phyloP scores from a whole-genome alignment of 768 basidiomycete genomes.

The Serendipita sp. region DNA sequence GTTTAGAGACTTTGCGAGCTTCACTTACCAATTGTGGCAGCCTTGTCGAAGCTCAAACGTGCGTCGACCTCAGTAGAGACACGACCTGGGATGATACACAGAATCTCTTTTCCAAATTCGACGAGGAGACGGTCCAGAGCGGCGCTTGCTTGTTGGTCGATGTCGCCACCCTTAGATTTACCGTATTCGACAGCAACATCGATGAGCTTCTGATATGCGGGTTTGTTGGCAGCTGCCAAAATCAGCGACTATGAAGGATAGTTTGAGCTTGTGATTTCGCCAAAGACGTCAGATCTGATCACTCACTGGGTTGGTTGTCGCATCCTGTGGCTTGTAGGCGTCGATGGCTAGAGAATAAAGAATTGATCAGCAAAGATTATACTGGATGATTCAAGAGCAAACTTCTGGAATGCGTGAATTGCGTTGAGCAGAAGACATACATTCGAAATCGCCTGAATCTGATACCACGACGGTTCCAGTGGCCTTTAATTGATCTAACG shows the following conservation, averaged over 20 bases:
- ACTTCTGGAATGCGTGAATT: slow-evolving; percentile 9
- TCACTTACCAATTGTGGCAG: slow-evolving; percentile 57
- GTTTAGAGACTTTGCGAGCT: background rate
- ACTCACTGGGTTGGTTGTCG: slow-evolving; percentile 85
- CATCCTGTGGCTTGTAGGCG: slow-evolving; percentile 96
- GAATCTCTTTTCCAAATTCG: slow-evolving; percentile 93
- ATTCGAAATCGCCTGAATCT: slow-evolving; percentile 92
- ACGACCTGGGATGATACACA: slow-evolving; percentile 89
- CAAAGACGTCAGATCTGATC: slow-evolving; percentile 8
- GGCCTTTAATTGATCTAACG: slow-evolving; percentile 48
- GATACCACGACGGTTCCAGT: slow-evolving; percentile 94
- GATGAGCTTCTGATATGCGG: slow-evolving; percentile 68
- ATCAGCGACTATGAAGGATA: slow-evolving; percentile 25
- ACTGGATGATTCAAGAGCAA: slow-evolving; percentile 4
- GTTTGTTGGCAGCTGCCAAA: slow-evolving; percentile 80
- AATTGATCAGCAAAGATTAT: background rate
- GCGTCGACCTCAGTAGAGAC: slow-evolving; percentile 99
- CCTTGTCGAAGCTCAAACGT: slow-evolving; percentile 90
- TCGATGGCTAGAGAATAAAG: slow-evolving; percentile 51
- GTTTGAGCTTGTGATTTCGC: slow-evolving; percentile 3
- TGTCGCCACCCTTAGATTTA: slow-evolving; percentile 63
- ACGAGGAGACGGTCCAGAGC: slow-evolving; percentile 88
- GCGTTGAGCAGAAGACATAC: slow-evolving; percentile 21
- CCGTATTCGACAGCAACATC: slow-evolving; percentile 55
- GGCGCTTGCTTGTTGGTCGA: slow-evolving; percentile 57